A percentile compares a stretch with the other conserved stretches of the same genome.
Conservation (phyloP, 768 basidiomycete genomes). For the Russula emetica region DNA sequence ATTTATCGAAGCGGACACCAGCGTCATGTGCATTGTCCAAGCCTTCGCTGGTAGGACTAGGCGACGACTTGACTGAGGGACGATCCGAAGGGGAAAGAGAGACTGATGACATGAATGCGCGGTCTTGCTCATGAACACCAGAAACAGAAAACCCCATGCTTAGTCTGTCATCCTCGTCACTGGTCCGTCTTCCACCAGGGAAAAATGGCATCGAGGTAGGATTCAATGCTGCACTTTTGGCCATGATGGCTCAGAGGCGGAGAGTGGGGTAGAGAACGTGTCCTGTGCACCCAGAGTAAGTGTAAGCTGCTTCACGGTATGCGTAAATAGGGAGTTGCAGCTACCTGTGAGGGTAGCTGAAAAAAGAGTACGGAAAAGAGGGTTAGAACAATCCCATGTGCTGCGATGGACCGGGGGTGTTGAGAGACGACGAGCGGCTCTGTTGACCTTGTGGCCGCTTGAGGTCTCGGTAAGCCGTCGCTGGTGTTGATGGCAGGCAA, state of each 20-base stretch:
- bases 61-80: constrained; percentile 65
- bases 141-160: constrained; percentile 46
- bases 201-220: constrained; percentile 84
- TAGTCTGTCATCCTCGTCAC: constrained; percentile 50
- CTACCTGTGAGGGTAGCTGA: constrained; percentile 20
- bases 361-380: not conserved
- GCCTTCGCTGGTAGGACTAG: constrained; percentile 50
- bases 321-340: constrained; percentile 14
- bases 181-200: constrained; percentile 58
- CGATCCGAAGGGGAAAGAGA: constrained; percentile 61
- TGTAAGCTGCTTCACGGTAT: constrained; percentile 11
- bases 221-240: constrained; percentile 72
- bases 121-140: constrained; percentile 41
- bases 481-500: constrained; percentile 26
- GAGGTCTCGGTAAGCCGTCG: constrained; percentile 26
- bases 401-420: constrained; percentile 6
- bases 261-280: constrained; percentile 19
- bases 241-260: constrained; percentile 42
- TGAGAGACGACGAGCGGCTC: constrained; percentile 25
- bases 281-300: constrained; percentile 20
- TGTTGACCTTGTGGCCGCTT: constrained; percentile 26
- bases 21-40: constrained; percentile 31
- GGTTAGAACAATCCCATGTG: constrained; percentile 28
- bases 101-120: constrained; percentile 49
- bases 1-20: constrained; percentile 28